Evolutionary conservation across 176 grass and related monocot genomes (phyloP).

Genomic region (Aegilops bicornis): DNA sequence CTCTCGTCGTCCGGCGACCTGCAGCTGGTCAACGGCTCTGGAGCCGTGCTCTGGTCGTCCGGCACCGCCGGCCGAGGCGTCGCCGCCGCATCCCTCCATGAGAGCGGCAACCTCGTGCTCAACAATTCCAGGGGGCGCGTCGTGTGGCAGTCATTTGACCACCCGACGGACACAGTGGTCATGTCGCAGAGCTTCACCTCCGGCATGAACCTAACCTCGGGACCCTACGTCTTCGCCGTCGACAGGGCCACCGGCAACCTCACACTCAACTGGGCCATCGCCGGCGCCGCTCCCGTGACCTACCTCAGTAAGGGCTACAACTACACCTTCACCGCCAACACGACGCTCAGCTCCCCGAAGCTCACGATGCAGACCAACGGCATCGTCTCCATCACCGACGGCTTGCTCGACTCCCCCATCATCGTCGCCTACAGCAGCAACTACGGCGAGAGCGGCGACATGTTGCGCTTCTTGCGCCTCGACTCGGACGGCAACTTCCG

Average conservation of each 20-base stretch:
- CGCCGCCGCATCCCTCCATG: slow-evolving; percentile 43
- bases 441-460: slow-evolving; percentile 71
- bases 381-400: slow-evolving; percentile 68
- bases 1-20: slow-evolving; percentile 65
- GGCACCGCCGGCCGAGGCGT: slow-evolving; percentile 43
- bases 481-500: slow-evolving; percentile 90
- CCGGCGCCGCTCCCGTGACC: background rate
- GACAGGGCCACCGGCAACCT: slow-evolving; percentile 61
- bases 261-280: slow-evolving; percentile 49
- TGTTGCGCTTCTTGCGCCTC: slow-evolving; percentile 70
- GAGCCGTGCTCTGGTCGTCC: slow-evolving; percentile 62
- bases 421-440: slow-evolving; percentile 93
- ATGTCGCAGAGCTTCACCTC: slow-evolving; percentile 62
- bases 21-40: slow-evolving; percentile 63
- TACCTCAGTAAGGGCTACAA: slow-evolving; percentile 95
- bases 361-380: slow-evolving; percentile 74
- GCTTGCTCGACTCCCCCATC: slow-evolving; percentile 29
- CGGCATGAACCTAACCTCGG: slow-evolving; percentile 46
- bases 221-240: slow-evolving; percentile 56
- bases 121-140: slow-evolving; percentile 30
- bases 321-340: slow-evolving; percentile 53
- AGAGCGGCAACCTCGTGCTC: slow-evolving; percentile 62
- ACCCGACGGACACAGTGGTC: slow-evolving; percentile 83
- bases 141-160: slow-evolving; percentile 69
- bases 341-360: slow-evolving; percentile 49